Base-by-base conservation (phyloP, 768 basidiomycete species). In the Lentinus tigrinus region DNA sequence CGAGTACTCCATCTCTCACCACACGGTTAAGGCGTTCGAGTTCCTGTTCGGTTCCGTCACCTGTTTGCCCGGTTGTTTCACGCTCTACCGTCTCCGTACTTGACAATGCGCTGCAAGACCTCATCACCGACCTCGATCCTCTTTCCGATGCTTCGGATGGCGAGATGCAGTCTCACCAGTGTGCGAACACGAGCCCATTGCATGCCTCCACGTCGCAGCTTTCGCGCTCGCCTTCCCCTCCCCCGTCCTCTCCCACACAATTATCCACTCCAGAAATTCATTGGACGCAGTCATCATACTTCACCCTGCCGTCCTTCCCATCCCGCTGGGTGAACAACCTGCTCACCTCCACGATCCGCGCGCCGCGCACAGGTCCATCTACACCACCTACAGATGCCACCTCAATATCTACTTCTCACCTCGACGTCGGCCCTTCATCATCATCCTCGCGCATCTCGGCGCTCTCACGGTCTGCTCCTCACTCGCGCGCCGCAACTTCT, bases 1-100 rank as follows among this genome's bases (percentile, higher is more conserved):
- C 78, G 96, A 98, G 70, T 98, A 98, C 81, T 99, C 93, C 78
- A 94, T 99, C 66, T 98, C 95, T 0, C 97, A 99, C 75, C 94
- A 98, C 74, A 87, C 98, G 81, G 93, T 96, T 49, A 99, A 99
- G 73, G 93, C 96, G 1, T 98, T 99, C 74, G 97, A 98, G 75
- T 87, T 84, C 65, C 80, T 98, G 11, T 99, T 99, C 69, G 95
- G 95, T 48, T 97, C 95, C 14, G 96, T 99, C 61, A 98, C 95
- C 40, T 99, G 97, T 84, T 80, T 98, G 59, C 96, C 97, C 21
- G 96, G 97, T 77, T 98, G 96, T 82, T 99, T 98, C 81, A 95
- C 95, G 0, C 87, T 99, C 62, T 98, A 95, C 78, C 92, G 95
- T 48, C 81, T 99, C 24, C 87, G 95, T 39, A 95, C 95, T 0